These are phyloP conservation scores for Heracleum sosnowskyi DNA, from an alignment of 129 eudicot species.

Conservation along the genomic window DNA sequence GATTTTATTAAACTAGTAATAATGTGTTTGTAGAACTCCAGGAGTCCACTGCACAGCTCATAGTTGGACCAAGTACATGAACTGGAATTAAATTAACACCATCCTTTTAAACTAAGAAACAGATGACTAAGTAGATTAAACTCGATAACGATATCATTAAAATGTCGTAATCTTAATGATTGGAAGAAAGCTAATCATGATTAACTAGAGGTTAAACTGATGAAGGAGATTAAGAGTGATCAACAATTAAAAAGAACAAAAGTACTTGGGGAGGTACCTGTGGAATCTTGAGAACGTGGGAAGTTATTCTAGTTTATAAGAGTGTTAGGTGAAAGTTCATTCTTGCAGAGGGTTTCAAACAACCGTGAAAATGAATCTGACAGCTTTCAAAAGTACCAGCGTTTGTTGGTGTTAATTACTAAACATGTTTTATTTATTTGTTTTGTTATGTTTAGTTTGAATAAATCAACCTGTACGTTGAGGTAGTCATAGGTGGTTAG, in stretches of 20 bases:
- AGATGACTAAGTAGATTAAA: neutral
- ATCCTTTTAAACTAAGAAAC: neutral
- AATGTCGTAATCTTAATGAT: slow-evolving; percentile 26
- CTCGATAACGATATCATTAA: neutral
- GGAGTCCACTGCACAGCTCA: slow-evolving; percentile 58
- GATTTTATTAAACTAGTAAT: neutral
- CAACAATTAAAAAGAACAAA: neutral
- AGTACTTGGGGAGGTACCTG: slow-evolving; percentile 21
- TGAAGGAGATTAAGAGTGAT: neutral
- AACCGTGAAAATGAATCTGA: neutral
- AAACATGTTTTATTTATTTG: too few relatives aligned
- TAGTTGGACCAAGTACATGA: slow-evolving; percentile 32
- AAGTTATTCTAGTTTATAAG: neutral
- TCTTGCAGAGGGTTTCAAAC: neutral
- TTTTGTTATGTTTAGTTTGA: too few relatives aligned
- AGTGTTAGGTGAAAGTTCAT: neutral
- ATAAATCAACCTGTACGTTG: too few relatives aligned
- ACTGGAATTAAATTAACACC: slow-evolving; percentile 1
- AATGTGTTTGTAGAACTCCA: slow-evolving; percentile 3
- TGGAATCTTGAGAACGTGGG: slow-evolving; percentile 23
- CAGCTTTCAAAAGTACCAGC: neutral
- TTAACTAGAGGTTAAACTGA: slow-evolving; percentile 11
- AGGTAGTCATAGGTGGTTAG: too few relatives aligned
- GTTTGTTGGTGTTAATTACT: too few relatives aligned
- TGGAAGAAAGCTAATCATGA: slow-evolving; percentile 13